phyloP scores from a whole-genome alignment of 192 early-diverging fungal genomes.

The Entomortierella beljakovae region DNA sequence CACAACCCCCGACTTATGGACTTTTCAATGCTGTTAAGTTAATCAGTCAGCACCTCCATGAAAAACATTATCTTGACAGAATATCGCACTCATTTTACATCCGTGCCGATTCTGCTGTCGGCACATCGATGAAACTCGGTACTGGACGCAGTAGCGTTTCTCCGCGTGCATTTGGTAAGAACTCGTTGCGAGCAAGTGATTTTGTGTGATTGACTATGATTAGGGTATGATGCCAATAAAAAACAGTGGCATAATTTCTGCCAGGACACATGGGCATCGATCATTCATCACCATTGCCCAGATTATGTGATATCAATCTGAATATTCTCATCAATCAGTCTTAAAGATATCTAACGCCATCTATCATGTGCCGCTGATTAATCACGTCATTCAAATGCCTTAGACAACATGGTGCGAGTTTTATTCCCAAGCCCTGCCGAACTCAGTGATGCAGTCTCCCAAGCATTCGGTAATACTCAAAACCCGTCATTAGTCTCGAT shows the following conservation, averaged over 20 bases:
- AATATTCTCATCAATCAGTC: too few species aligned
- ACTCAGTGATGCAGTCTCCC: not conserved
- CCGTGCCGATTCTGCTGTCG: not conserved
- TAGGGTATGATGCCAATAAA: too few species aligned
- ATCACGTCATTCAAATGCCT: too few species aligned
- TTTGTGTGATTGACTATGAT: too few species aligned
- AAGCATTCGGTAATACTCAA: not conserved
- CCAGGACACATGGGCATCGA: too few species aligned
- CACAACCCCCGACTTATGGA: not conserved
- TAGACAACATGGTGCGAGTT: constrained; percentile 15
- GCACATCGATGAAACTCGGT: not conserved
- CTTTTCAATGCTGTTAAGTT: constrained; percentile 2
- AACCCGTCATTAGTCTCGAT: not conserved
- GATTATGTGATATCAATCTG: too few species aligned
- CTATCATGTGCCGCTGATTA: too few species aligned
- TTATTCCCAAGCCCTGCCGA: constrained; percentile 23
- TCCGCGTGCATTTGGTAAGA: constrained; percentile 13
- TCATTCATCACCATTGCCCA: too few species aligned
- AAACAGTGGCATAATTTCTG: too few species aligned
- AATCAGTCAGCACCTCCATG: constrained; percentile 12
- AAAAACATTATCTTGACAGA: constrained; percentile 34
- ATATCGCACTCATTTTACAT: constrained; percentile 27
- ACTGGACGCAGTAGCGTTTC: not conserved
- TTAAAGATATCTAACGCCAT: too few species aligned
- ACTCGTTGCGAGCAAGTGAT: too few species aligned